Percentiles rank a stretch among this genome's conserved stretches.
Evolutionary conservation across 2,329 filamentous ascomycete genomes (phyloP).

Genomic region (Berkeleyomyces basicola): DNA sequence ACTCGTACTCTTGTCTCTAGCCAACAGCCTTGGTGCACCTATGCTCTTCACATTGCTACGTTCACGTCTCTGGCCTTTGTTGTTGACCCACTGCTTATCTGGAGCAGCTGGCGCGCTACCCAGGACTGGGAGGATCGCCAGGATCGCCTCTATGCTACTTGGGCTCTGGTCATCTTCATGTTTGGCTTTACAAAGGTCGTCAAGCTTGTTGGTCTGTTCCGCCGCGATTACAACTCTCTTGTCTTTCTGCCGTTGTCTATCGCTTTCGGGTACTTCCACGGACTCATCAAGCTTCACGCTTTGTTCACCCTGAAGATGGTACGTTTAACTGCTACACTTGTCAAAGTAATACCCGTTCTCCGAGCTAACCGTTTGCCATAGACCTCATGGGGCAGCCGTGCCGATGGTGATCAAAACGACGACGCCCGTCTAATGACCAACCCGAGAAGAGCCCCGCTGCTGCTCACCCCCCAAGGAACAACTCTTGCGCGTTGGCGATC

Average conservation of each 20-base stretch:
- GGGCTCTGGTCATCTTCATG: constrained; percentile 55
- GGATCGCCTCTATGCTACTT: constrained; percentile 38
- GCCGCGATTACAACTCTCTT: constrained; percentile 67
- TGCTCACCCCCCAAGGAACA: constrained; percentile 27
- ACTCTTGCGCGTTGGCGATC: constrained; percentile 28
- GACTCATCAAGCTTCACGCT: constrained; percentile 80
- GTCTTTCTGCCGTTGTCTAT: constrained; percentile 71
- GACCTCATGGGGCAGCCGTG: constrained; percentile 92
- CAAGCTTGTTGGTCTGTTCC: constrained; percentile 76
- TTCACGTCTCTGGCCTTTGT: constrained; percentile 75
- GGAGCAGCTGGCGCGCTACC: constrained; percentile 52
- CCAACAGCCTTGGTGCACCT: constrained; percentile 83
- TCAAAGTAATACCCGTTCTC: background rate
- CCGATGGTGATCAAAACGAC: constrained; percentile 77
- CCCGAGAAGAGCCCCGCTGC: constrained; percentile 22
- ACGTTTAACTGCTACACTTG: constrained; percentile 24
- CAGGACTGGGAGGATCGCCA: constrained; percentile 36
- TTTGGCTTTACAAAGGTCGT: constrained; percentile 73
- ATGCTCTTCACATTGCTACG: constrained; percentile 82
- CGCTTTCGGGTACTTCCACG: constrained; percentile 83
- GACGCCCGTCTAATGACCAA: constrained; percentile 45
- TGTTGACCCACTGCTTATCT: constrained; percentile 58
- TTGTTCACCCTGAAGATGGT: constrained; percentile 70
- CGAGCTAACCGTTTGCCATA: constrained; percentile 22
- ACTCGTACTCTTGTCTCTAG: constrained; percentile 27